Percentiles rank a stretch among this genome's conserved stretches.
These are phyloP conservation scores for Cantharellus anzutake DNA, from an alignment of 768 basidiomycete genomes.

Conservation along the genomic window DNA sequence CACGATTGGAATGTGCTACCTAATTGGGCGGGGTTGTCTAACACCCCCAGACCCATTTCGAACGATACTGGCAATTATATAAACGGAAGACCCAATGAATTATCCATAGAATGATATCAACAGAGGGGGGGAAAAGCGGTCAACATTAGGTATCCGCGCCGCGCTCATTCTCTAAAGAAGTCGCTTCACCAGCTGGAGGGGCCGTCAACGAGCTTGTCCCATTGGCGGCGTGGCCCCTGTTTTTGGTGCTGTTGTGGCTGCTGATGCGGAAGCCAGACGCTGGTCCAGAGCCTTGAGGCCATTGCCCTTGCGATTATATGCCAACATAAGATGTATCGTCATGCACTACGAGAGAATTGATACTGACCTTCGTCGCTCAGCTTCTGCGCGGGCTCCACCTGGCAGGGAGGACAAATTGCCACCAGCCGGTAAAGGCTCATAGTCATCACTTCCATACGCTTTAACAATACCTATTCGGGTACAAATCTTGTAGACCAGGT, in stretches of 20 bases:
- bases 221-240: too few relatives aligned
- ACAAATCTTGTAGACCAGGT: slow-evolving; percentile 39
- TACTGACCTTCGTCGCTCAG: slow-evolving; percentile 76
- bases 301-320: slow-evolving; percentile 42
- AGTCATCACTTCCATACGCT: slow-evolving; percentile 29
- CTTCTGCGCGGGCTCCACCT: slow-evolving; percentile 84
- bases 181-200: too few relatives aligned
- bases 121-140: too few relatives aligned
- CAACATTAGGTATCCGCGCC: too few relatives aligned
- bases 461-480: slow-evolving; percentile 59
- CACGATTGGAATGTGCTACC: too few relatives aligned
- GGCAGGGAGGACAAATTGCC: slow-evolving; percentile 58
- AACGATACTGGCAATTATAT: too few relatives aligned
- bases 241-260: not conserved
- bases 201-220: too few relatives aligned
- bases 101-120: too few relatives aligned
- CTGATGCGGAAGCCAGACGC: slow-evolving; percentile 36
- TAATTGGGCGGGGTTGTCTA: too few relatives aligned
- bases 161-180: too few relatives aligned
- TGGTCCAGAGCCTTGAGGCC: slow-evolving; percentile 96
- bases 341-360: not conserved
- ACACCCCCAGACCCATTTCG: too few relatives aligned
- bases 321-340: slow-evolving; percentile 1
- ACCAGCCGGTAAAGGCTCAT: slow-evolving; percentile 28
- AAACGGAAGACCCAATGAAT: too few relatives aligned